Base-by-base conservation (phyloP, 31 red algal species). In the Asparagopsis taxiformis region DNA sequence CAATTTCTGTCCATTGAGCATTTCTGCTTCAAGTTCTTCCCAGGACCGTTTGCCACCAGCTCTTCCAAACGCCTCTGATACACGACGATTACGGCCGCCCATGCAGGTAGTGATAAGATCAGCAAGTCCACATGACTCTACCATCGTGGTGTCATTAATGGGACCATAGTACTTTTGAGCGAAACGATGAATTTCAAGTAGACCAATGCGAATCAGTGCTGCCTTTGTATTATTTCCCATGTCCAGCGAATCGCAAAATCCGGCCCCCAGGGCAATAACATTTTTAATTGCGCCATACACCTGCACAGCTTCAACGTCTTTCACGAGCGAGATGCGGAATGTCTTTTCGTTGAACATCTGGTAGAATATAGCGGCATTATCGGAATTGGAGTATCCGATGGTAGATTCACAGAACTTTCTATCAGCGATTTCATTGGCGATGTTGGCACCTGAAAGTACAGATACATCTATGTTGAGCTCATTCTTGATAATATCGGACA, bases 91-190 rank as follows among this genome's bases (percentile, higher is more conserved):
- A 22, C 94, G 86, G 51, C 94, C 88, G 16, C 88, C 88, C 51
- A 79, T 82, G 70, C 94, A 97, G 15, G 94, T 97, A 44, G 94
- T 89, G 68, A 97, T 97, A 23, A 97, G 80, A 57, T 97, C 94
- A 22, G 88, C 94, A 13, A 97, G 64, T n/a, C 94, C 94, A 51
- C 82, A 82, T n/a, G 78, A 79, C 35, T 92, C 87, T 21, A 88
- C 56, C 68, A 97, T 85, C 17, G 94, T 89, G 26, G 65, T 65
- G 30, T 70, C 59, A n/a, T 82, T 55, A 41, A 87, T 80, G 59
- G 68, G 56, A 15, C 62, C 51, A 59, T 80, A 91, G 61, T 79
- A 92, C 39, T 84, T 76, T 22, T 59, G 83, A 17, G 94, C 81
- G 62, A 92, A 89, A 9, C 77, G 79, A 58, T 86, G 70, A 67